Percentiles rank a stretch among this genome's conserved stretches.
Conservation (phyloP, 2,329 filamentous ascomycete species). For the Fusarium sarcochroum region DNA sequence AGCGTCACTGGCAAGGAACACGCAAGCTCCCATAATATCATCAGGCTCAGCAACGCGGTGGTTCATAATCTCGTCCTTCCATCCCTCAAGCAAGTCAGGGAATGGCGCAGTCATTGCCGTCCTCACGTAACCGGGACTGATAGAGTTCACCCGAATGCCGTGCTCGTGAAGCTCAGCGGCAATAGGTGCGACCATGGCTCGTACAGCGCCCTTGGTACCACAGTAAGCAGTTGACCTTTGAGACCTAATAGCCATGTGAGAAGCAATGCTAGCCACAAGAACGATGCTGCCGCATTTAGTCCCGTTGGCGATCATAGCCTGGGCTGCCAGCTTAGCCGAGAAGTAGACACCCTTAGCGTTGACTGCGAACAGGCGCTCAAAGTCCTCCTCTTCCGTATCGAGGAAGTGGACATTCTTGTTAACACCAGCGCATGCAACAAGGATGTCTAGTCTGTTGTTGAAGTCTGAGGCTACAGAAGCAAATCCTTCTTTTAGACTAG, state of each 20-base stretch:
- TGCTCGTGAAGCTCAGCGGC: slow-evolving; percentile 52
- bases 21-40: slow-evolving; percentile 63
- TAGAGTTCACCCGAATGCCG: slow-evolving; percentile 61
- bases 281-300: slow-evolving; percentile 67
- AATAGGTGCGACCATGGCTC: slow-evolving; percentile 47
- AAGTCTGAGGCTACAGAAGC: slow-evolving; percentile 60
- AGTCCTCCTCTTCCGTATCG: slow-evolving; percentile 72
- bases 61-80: slow-evolving; percentile 65
- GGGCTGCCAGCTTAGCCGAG: slow-evolving; percentile 65
- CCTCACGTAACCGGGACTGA: slow-evolving; percentile 61
- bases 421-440: slow-evolving; percentile 71
- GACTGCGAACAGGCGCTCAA: slow-evolving; percentile 73
- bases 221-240: slow-evolving; percentile 58
- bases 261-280: slow-evolving; percentile 67
- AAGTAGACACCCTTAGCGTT: slow-evolving; percentile 77
- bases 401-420: slow-evolving; percentile 73
- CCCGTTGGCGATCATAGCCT: slow-evolving; percentile 65
- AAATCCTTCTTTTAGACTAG: slow-evolving; percentile 65
- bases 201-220: slow-evolving; percentile 46
- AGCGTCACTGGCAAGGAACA: slow-evolving; percentile 64
- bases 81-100: slow-evolving; percentile 61
- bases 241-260: slow-evolving; percentile 64
- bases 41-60: slow-evolving; percentile 62
- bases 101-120: slow-evolving; percentile 62
- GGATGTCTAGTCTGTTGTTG: slow-evolving; percentile 66